Evolutionary conservation across 192 early-diverging fungal genomes (phyloP), one percentile per base, ranked within the genome.

Genomic region (Endogone sp.): DNA sequence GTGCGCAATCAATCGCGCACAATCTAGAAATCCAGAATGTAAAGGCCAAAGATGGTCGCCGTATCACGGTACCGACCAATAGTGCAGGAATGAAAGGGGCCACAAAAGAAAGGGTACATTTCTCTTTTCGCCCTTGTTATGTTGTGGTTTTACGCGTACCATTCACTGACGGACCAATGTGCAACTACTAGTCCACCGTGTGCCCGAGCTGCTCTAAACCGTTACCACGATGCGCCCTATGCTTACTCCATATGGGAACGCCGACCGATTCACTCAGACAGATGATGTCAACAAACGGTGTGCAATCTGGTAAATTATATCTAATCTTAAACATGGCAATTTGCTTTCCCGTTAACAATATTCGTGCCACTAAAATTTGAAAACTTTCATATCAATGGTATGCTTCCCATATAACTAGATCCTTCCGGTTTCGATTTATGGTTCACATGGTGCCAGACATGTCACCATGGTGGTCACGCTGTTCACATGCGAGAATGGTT

Each of bases 391-490:
- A n/a, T n/a, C n/a, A n/a, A n/a, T n/a, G n/a, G n/a, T n/a, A n/a
- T n/a, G n/a, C n/a, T n/a, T n/a, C n/a, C n/a, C n/a, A n/a, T n/a
- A n/a, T n/a, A n/a, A n/a, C n/a, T n/a, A 66, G 83, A 82, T 69
- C 80, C 82, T 16, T 72, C 77, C 60, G 88, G 90, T 54, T 90
- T 94, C 74, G 87, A 94, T 67, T 76, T 87, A 54, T 99, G 95
- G 96, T 99, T 98, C 74, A 97, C 94, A 16, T 99, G 97, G 97
- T 99, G 97, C 79, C 95, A 97, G 76, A 93, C 92, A 10, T 99
- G 97, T 77, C 84, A 92, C 16, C 97, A 99, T 78, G 97, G 97
- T 37, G 97, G 97, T 2, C 97, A 99, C 73, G 90, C 91, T 2
- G 79, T 84, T 28, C 97, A 99, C 71, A 86, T 99, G 80, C 75